Percentiles rank a stretch among this genome's conserved stretches.
These are phyloP conservation scores for Gelatoporia subvermispora DNA, from an alignment of 768 basidiomycete genomes.

Conservation along the genomic window DNA sequence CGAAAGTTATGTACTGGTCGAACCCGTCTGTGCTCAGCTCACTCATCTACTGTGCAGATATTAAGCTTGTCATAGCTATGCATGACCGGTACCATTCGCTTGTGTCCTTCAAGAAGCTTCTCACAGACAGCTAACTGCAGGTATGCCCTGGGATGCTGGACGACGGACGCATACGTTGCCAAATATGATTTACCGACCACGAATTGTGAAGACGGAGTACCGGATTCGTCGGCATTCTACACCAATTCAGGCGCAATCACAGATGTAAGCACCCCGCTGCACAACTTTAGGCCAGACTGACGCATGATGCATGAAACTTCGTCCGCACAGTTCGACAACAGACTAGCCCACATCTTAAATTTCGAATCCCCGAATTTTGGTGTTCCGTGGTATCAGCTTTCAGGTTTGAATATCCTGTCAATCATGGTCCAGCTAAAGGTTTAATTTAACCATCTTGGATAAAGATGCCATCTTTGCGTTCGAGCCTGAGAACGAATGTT, in stretches of 20 bases:
- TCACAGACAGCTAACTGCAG: background rate
- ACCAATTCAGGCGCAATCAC: slow-evolving; percentile 3
- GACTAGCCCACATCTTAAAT: slow-evolving; percentile 4
- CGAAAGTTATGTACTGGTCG: background rate
- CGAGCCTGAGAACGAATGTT: slow-evolving; percentile 3
- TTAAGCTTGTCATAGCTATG: slow-evolving; percentile 6
- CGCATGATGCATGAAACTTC: background rate
- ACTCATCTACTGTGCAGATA: no score
- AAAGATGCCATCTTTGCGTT: slow-evolving; percentile 6
- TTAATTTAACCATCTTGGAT: no score
- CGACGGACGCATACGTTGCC: slow-evolving; percentile 4
- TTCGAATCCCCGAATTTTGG: slow-evolving; percentile 1
- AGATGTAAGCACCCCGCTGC: background rate
- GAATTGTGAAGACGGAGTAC: slow-evolving; percentile 2
- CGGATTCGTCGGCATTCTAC: slow-evolving; percentile 1
- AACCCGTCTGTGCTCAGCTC: no score
- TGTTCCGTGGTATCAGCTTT: slow-evolving; percentile 4
- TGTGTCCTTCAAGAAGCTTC: background rate
- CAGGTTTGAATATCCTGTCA: background rate
- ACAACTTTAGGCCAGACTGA: no score
- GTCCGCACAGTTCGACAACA: slow-evolving; percentile 2
- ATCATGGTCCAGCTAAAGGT: background rate
- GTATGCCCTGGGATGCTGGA: slow-evolving; percentile 5
- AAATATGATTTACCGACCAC: slow-evolving; percentile 3
- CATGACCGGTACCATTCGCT: background rate